These are phyloP conservation scores for Teratosphaeria nubilosa DNA, from an alignment of 2,329 filamentous ascomycete species.

Conservation along the genomic window DNA sequence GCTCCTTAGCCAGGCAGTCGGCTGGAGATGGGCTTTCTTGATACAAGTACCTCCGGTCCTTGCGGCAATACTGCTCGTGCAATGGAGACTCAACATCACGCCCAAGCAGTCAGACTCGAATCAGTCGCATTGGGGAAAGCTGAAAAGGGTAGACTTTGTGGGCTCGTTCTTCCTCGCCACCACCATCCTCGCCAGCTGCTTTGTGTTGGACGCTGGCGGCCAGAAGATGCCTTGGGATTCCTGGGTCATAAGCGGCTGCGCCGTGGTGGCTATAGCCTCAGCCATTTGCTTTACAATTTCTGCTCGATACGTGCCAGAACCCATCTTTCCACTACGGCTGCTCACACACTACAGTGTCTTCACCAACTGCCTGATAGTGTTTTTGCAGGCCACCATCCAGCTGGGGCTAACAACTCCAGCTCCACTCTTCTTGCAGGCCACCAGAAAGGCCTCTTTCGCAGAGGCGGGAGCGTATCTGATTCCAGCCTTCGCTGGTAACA, in stretches of 20 bases:
- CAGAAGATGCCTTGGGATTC: constrained; percentile 58
- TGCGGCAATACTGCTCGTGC: constrained; percentile 55
- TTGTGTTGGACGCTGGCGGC: constrained; percentile 63
- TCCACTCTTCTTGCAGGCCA: constrained; percentile 70
- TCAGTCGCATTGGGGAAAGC: constrained; percentile 54
- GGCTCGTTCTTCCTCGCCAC: constrained; percentile 57
- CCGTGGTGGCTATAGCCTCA: constrained; percentile 49
- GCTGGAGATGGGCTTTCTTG: constrained; percentile 70
- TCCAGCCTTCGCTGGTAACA: constrained; percentile 53
- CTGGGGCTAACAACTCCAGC: constrained; percentile 58
- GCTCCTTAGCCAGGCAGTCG: constrained; percentile 59
- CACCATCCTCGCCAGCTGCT: constrained; percentile 55
- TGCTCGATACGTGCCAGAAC: constrained; percentile 54
- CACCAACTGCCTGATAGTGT: constrained; percentile 60
- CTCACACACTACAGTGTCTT: constrained; percentile 59
- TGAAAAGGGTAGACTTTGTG: constrained; percentile 61
- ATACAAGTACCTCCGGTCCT: constrained; percentile 60
- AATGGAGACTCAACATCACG: constrained; percentile 45
- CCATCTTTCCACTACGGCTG: constrained; percentile 65
- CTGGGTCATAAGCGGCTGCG: constrained; percentile 49
- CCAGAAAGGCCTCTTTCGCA: constrained; percentile 53
- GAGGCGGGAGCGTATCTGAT: constrained; percentile 55
- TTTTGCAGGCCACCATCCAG: constrained; percentile 56
- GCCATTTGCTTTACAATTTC: constrained; percentile 59
- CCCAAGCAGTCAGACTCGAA: constrained; percentile 52